Evolutionary conservation across 78 protist species (phyloP), one percentile per base, ranked within the genome.

Genomic region (Cavenderia fasciculata): DNA sequence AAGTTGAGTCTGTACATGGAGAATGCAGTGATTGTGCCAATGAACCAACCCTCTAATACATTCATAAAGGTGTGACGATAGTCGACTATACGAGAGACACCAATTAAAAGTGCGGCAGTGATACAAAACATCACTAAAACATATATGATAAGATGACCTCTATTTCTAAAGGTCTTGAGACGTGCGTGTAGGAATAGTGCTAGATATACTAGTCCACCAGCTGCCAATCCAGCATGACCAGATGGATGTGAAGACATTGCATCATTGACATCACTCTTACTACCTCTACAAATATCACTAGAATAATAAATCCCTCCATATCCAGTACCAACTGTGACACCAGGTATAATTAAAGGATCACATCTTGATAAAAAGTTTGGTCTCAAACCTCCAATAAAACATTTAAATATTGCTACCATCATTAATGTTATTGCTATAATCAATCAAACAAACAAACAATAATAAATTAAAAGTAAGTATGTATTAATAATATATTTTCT

Each of bases 341-440:
- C n/a, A n/a, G n/a, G n/a, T n/a, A n/a, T n/a, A n/a, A n/a, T n/a
- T n/a, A n/a, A n/a, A 12, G 90, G 90, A 0, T 52, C 23, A 18
- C 90, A 82, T 57, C 72, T 29, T 5, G 21, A 49, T 2, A 82
- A 33, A 25, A 82, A 82, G 1, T 57, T 68, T 16, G 90, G 90
- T 19, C 90, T 10, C n/a, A 82, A 49, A 11, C 90, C 90, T 16
- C 90, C 90, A 44, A 82, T 57, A 31, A 68, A 82, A 33, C 71
- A 68, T 29, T 82, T 82, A 1, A 68, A 62, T 3, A 36, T 21
- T 3, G 77, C 77, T 6, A 71, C 66, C 11, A 82, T 33, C n/a
- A 82, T 31, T 21, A 82, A 29, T 2, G 90, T 68, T 18, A 68
- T 10, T 40, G 76, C 52, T n/a, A n/a, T n/a, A n/a, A n/a, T n/a